Percentiles rank a stretch among this genome's conserved stretches.
phyloP scores from a whole-genome alignment of 176 grass and related monocot species.

The Elymus sibiricus region DNA sequence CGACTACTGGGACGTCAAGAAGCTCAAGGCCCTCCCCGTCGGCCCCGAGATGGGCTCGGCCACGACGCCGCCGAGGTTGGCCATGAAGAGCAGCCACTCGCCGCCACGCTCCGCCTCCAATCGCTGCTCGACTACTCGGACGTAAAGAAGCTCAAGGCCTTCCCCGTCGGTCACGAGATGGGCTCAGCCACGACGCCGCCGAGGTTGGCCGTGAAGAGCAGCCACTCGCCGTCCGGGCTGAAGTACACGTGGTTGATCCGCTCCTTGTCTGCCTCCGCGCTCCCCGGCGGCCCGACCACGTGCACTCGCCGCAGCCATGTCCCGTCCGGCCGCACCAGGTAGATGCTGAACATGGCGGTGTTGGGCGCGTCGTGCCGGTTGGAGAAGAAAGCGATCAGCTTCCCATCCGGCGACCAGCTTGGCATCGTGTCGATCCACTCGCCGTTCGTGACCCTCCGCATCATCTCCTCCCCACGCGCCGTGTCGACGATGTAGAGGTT shows the following conservation, averaged over 20 bases:
- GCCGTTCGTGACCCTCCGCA: constrained; percentile 59
- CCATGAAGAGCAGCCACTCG: too few relatives aligned
- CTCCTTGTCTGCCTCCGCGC: constrained; percentile 54
- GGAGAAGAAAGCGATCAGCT: constrained; percentile 77
- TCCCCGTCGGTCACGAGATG: too few relatives aligned
- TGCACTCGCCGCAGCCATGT: constrained; percentile 47
- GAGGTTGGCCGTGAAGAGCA: constrained; percentile 81
- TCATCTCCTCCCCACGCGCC: constrained; percentile 40
- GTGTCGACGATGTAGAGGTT: constrained; percentile 82
- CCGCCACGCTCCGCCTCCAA: too few relatives aligned
- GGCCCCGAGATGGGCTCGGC: too few relatives aligned
- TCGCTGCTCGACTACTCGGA: too few relatives aligned
- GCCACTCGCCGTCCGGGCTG: constrained; percentile 69
- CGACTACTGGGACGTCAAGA: too few relatives aligned
- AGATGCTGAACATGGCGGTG: constrained; percentile 59
- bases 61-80: too few relatives aligned
- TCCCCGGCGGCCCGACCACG: constrained; percentile 49
- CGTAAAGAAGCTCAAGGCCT: too few relatives aligned
- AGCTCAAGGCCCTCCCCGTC: too few relatives aligned
- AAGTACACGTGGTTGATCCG: constrained; percentile 94
- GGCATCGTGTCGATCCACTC: constrained; percentile 97
- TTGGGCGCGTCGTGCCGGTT: constrained; percentile 71
- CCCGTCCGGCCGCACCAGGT: constrained; percentile 75
- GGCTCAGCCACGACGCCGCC: constrained; percentile 55
- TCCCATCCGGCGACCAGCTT: constrained; percentile 75